Evolutionary conservation across 371 early-diverging fungal genomes (phyloP).

Genomic region (Modicella reniformis): DNA sequence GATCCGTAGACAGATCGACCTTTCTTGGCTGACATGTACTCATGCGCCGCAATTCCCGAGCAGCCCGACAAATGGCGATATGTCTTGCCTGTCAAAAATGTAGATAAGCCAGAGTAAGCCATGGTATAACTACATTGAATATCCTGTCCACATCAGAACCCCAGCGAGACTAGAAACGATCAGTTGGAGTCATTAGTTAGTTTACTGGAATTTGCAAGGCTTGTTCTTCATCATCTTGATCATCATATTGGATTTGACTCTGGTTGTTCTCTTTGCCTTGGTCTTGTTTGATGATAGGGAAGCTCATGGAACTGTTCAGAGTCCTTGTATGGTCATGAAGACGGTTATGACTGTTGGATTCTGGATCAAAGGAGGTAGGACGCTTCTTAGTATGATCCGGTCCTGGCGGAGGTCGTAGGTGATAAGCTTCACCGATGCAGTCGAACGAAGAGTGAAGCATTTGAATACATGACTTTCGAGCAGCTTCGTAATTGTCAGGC

Average conservation of each 20-base stretch:
- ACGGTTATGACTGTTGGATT: not conserved
- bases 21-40: not conserved
- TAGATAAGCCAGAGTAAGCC: not conserved
- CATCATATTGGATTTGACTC: not conserved
- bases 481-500: not conserved
- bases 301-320: not conserved
- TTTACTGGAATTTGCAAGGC: constrained; percentile 19
- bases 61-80: constrained; percentile 17
- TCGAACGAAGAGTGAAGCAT: constrained; percentile 27
- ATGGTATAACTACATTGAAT: not conserved
- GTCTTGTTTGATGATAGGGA: not conserved
- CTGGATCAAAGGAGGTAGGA: not conserved
- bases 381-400: not conserved
- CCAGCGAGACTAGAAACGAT: too few species aligned
- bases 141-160: not conserved
- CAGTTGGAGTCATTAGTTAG: too few species aligned
- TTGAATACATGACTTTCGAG: constrained; percentile 10
- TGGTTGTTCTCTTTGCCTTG: not conserved
- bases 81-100: constrained; percentile 15
- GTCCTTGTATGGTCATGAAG: not conserved
- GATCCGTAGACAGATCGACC: not conserved
- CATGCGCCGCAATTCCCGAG: not conserved
- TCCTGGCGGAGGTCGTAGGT: not conserved
- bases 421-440: constrained; percentile 20
- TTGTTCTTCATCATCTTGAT: constrained; percentile 19